These are phyloP conservation scores for Kurtzmaniella natalensis DNA, from an alignment of 1,139 yeast genomes.

Conservation along the genomic window DNA sequence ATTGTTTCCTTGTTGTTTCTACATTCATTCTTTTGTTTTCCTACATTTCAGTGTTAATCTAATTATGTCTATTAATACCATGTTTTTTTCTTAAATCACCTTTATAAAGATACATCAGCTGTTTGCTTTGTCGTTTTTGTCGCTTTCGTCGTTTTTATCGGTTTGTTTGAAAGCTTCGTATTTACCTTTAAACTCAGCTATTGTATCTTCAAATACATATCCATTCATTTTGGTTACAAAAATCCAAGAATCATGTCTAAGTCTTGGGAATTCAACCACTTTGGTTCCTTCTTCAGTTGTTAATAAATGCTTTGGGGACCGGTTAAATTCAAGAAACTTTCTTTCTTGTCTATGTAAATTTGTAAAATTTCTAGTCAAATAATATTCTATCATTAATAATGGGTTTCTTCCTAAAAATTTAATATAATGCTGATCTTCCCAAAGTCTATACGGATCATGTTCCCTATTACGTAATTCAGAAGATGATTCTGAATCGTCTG, in stretches of 20 bases:
- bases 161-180: background rate
- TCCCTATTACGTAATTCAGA: conserved; percentile 7
- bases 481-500: conserved; percentile 7
- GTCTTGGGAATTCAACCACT: conserved; percentile 10
- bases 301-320: conserved; percentile 12
- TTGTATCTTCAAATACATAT: conserved; percentile 1
- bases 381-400: conserved; percentile 25
- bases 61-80: background rate
- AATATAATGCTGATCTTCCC: conserved; percentile 27
- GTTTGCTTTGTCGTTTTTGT: no score
- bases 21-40: background rate
- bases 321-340: conserved; percentile 13
- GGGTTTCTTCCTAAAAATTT: conserved; percentile 19
- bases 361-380: conserved; percentile 26
- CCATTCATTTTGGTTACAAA: conserved; percentile 7
- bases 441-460: conserved; percentile 16
- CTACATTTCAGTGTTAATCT: background rate
- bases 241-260: conserved; percentile 26
- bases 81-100: no score
- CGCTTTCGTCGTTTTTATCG: no score
- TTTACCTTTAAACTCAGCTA: background rate
- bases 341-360: conserved; percentile 30
- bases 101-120: no score
- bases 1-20: conserved; percentile 1
- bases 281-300: no score